Evolutionary conservation across 2,329 filamentous ascomycete genomes (phyloP), one percentile per base, ranked within the genome.

Genomic region (Trichoderma polysporum): DNA sequence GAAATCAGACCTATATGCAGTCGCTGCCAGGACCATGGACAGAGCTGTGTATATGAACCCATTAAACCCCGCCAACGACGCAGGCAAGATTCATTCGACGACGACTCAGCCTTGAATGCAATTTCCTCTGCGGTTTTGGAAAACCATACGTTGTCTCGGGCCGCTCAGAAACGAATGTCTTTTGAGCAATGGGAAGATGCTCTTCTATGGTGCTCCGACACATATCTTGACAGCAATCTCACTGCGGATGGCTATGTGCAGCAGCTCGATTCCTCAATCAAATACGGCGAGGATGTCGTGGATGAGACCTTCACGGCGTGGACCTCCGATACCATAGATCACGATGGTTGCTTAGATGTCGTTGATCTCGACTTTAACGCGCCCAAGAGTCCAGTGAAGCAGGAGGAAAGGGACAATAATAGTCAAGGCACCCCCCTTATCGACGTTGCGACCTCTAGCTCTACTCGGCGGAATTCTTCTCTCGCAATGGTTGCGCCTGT

Each of bases 41-140:
- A 83, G 53, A 78, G 82, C 25, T 86, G 84, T 71, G 74, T 78
- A 2, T 87, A 87, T 69, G 84, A 85, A 66, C 76, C 81, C 45
- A 79, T 85, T 22, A 77, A 73, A 68, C 79, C 76, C 67, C 79
- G 77, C 35, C 79, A 79, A 67, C 76, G 79, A 41, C 77, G 78
- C 35, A 79, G 76, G 69, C 73, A 74, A 31, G 74, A 75, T 15
- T 70, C 72, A 6, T 71, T 61, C 33, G 63, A 57, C 33, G 63
- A 57, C 25, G 53, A 57, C 31, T 29, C 53, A 2, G 35, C 50
- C 10, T 27, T 52, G 33, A 31, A 54, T 15, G 50, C 22, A 25
- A 45, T 64, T n/a, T 64, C 61, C 15, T 35, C 61, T 15, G 15
- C 39, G 9, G 17, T 17, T 31, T 3, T 64, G 37, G 49, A 54